Percentiles rank a stretch among this genome's conserved stretches.
Evolutionary conservation across 768 basidiomycete species (phyloP).

Genomic region (Filobasidium floriforme): DNA sequence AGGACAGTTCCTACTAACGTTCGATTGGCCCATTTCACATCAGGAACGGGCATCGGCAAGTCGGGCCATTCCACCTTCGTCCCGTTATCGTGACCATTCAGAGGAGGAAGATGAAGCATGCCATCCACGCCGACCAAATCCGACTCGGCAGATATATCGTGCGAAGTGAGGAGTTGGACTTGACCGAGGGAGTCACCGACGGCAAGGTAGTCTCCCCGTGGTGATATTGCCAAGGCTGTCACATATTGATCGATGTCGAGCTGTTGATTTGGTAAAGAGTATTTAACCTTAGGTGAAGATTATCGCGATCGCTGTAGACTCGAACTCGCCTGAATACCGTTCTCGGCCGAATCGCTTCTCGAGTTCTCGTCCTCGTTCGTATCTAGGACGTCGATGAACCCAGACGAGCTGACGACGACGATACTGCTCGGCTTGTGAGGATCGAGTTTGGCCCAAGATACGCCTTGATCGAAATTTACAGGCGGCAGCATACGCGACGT

Average conservation of each 20-base stretch:
- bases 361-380: background rate
- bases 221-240: constrained; percentile 70
- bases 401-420: background rate
- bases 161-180: constrained; percentile 69
- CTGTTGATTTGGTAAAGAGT: constrained; percentile 23
- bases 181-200: constrained; percentile 81
- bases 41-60: constrained; percentile 57
- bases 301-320: background rate
- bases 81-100: constrained; percentile 78
- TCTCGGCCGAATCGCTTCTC: background rate
- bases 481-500: constrained; percentile 74
- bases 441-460: constrained; percentile 67
- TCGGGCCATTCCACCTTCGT: constrained; percentile 67
- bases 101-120: constrained; percentile 48
- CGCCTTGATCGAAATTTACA: constrained; percentile 75
- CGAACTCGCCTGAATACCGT: background rate
- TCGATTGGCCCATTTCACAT: constrained; percentile 70
- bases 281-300: background rate
- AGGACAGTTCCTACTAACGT: constrained; percentile 54
- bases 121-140: constrained; percentile 29
- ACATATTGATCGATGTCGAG: constrained; percentile 68
- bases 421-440: constrained; percentile 7
- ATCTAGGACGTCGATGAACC: background rate
- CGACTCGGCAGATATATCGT: constrained; percentile 53
- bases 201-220: constrained; percentile 81